Evolutionary conservation across 2,329 filamentous ascomycete species (phyloP).

Genomic region (Aaosphaeria pasadenensis): DNA sequence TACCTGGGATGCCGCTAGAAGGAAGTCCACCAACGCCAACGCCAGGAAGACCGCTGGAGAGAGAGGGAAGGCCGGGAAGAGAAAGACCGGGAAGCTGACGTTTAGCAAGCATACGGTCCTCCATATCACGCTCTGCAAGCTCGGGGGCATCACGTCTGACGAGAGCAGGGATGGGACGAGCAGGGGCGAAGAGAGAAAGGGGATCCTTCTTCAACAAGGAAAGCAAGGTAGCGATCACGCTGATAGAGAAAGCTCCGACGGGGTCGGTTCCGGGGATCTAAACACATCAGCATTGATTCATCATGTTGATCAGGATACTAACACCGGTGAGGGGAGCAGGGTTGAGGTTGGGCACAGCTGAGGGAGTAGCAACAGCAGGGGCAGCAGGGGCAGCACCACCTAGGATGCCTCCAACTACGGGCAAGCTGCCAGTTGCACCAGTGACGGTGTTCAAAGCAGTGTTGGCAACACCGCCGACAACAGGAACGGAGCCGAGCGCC

Average conservation of each 20-base stretch:
- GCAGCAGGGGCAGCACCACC: neutral
- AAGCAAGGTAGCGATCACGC: conserved; percentile 13
- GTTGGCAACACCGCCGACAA: conserved; percentile 1
- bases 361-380: neutral
- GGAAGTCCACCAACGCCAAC: conserved; percentile 8
- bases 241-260: conserved; percentile 11
- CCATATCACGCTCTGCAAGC: neutral
- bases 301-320: neutral
- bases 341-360: neutral
- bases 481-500: neutral
- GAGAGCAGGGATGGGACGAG: conserved; percentile 7
- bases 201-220: conserved; percentile 16
- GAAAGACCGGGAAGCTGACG: conserved; percentile 4
- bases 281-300: neutral
- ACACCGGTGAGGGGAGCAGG: conserved; percentile 2
- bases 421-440: neutral
- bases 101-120: neutral
- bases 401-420: neutral
- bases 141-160: conserved; percentile 13
- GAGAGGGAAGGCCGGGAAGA: conserved; percentile 1
- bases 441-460: neutral
- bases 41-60: conserved; percentile 7
- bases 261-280: conserved; percentile 11
- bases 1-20: conserved; percentile 10
- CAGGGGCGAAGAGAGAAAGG: conserved; percentile 10